Percentiles rank a stretch among this genome's conserved stretches.
phyloP scores from a whole-genome alignment of 306 rosid species.

The Abrus pulchellus region DNA sequence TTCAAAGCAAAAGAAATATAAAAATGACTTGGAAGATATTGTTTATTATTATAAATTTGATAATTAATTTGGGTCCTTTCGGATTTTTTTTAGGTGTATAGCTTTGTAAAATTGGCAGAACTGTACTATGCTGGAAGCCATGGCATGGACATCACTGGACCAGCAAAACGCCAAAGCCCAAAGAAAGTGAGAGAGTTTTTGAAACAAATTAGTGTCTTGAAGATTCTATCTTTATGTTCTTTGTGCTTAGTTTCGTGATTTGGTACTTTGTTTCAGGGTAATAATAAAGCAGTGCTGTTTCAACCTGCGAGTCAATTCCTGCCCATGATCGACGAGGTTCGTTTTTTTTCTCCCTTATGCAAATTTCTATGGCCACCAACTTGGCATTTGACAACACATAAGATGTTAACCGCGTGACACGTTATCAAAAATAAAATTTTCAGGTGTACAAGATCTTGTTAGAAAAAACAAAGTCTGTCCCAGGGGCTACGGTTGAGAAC shows the following conservation, averaged over 20 bases:
- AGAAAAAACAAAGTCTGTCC: conserved; percentile 76
- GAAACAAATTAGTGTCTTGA: neutral
- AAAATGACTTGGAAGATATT: neutral
- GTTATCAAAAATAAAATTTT: neutral
- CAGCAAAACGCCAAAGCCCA: conserved; percentile 62
- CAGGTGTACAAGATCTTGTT: conserved; percentile 75
- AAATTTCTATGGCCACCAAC: conserved; percentile 8
- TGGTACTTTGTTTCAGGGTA: conserved; percentile 61
- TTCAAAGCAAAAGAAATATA: neutral
- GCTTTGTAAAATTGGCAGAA: conserved; percentile 78
- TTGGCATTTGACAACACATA: conserved; percentile 22
- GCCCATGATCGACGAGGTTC: conserved; percentile 90
- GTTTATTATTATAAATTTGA: neutral
- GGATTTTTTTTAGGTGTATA: conserved; percentile 65
- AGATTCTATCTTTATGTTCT: conserved; percentile 15
- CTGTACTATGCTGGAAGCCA: conserved; percentile 97
- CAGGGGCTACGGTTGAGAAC: conserved; percentile 89
- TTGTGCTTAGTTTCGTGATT: conserved; percentile 26
- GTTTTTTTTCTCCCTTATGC: conserved; percentile 5
- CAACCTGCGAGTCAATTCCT: conserved; percentile 88
- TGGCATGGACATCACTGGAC: conserved; percentile 97
- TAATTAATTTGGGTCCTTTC: neutral
- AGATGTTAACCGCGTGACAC: conserved; percentile 5
- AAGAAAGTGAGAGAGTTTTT: conserved; percentile 56
- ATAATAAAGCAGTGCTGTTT: conserved; percentile 59